These are phyloP conservation scores for Solanum hybrid DNA, from an alignment of 305 asterid species.

Conservation along the genomic window DNA sequence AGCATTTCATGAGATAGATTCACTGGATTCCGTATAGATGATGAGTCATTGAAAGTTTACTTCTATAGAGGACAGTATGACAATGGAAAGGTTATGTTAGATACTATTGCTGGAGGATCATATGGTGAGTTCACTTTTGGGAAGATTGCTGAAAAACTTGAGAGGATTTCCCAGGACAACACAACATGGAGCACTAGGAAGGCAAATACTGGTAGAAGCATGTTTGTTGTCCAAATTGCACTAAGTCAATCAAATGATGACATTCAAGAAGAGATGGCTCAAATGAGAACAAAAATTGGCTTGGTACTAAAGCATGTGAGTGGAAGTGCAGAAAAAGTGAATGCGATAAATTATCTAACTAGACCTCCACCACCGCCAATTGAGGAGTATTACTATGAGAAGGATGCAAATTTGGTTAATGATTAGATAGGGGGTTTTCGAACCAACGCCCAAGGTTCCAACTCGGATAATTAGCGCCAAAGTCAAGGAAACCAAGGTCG, in stretches of 20 bases:
- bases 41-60: neutral
- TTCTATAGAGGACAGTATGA: neutral
- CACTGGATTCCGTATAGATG: neutral
- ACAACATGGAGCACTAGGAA: neutral
- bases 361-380: neutral
- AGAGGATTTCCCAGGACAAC: neutral
- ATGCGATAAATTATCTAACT: neutral
- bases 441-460: neutral
- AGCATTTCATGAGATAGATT: neutral
- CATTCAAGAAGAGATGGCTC: neutral
- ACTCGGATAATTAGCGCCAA: neutral
- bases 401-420: no score
- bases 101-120: neutral
- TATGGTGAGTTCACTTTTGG: neutral
- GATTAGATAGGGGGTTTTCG: fast-evolving
- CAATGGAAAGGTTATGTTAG: neutral
- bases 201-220: neutral
- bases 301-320: neutral
- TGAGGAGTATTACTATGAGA: neutral
- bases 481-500: neutral
- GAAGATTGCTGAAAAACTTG: neutral
- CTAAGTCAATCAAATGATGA: neutral
- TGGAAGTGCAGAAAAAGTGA: neutral
- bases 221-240: neutral
- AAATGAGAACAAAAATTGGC: neutral